Base-by-base conservation (phyloP, 352 stramenopile species). In the Ophiocytium majus region DNA sequence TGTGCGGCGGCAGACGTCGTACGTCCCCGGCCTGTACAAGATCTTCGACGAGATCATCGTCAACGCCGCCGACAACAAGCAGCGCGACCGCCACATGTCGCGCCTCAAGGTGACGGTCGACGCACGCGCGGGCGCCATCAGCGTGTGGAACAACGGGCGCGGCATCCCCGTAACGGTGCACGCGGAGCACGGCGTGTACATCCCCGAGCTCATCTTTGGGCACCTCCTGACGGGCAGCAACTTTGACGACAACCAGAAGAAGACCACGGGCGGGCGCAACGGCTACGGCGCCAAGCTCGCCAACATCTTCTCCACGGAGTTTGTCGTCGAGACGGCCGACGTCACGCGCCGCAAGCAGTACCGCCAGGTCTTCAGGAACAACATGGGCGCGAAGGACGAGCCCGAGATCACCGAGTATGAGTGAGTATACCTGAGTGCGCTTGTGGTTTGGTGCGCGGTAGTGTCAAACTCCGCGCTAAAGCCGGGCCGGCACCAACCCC, bases 11-110 rank as follows among this genome's bases (percentile, higher is more conserved):
- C 94, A 97, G 82, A 96, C 98, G 87, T 99, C 94, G 0, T 96
- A 91, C 86, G 89, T 92, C 33, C 93, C 93, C 80, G 93, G 92
- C 80, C 91, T 99, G 71, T 99, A 97, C 93, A 99, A 99, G 90
- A 99, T 99, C 87, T 99, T 99, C 86, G 96, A 99, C 90, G 97
- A 99, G 92, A 99, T 99, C 90, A 94, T 99, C 57, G 96, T 99
- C 28, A 99, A 99, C 89, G 98, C 98, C 0, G 98, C 96, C 31
- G 98, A 99, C 88, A 99, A 99, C 93, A 99, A 99, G 91, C 98
- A 99, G 91, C 94, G 98, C 35, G 97, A 99, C 93, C 93, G 95
- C 76, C 95, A 95, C 1, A 98, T 99, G 92, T 95, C 98, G 90
- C 97, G 97, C 90, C 97, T 97, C 63, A 97, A 98, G 85, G 85